Conservation (phyloP, 108 stramenopile genomes). For the Cyclotella kingstonii region DNA sequence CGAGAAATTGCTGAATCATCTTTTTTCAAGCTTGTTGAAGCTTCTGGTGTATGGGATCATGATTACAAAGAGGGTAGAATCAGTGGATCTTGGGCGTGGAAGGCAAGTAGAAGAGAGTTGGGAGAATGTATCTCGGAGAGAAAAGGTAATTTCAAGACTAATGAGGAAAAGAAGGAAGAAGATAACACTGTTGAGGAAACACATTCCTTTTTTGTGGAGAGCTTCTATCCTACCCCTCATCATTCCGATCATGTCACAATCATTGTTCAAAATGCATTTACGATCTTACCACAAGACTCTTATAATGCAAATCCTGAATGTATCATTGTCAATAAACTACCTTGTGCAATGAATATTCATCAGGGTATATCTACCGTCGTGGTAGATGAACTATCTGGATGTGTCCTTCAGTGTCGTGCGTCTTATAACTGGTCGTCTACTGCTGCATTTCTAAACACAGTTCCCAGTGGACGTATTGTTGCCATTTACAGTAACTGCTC, state of each 20-base stretch:
- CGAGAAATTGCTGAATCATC: conserved; percentile 20
- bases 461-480: conserved; percentile 61
- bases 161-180: conserved; percentile 14
- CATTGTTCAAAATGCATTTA: conserved; percentile 22
- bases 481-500: conserved; percentile 43
- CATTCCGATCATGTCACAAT: conserved; percentile 20
- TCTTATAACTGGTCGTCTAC: conserved; percentile 49
- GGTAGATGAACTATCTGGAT: conserved; percentile 59
- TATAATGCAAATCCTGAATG: conserved; percentile 26
- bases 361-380: conserved; percentile 61
- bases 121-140: conserved; percentile 26
- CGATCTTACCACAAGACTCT: not conserved
- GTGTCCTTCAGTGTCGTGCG: conserved; percentile 67
- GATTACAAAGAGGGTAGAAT: conserved; percentile 47
- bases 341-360: conserved; percentile 54
- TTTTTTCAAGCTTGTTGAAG: conserved; percentile 36
- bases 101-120: conserved; percentile 57
- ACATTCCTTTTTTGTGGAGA: conserved; percentile 51
- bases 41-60: conserved; percentile 38
- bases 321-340: conserved; percentile 32
- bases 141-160: not conserved
- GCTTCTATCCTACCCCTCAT: conserved; percentile 48
- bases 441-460: conserved; percentile 45
- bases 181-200: conserved; percentile 4
- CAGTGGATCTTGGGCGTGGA: conserved; percentile 77